Evolutionary conservation across 768 basidiomycete genomes (phyloP).

Genomic region (Leccinum broughii): DNA sequence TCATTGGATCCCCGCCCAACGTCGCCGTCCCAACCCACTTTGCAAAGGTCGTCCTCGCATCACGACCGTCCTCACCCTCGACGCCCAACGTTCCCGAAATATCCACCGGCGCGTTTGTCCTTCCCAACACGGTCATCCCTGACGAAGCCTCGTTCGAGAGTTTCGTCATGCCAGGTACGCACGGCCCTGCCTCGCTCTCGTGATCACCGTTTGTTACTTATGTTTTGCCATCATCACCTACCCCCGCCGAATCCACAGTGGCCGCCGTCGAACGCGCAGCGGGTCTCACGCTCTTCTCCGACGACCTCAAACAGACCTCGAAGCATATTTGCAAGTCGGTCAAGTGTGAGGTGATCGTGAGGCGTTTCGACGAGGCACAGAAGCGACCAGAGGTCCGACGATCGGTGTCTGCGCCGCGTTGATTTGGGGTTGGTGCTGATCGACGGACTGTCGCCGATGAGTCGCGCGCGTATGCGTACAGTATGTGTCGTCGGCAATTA

Average conservation of each 20-base stretch:
- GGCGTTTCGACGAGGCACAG: slow-evolving; percentile 88
- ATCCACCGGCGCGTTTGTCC: slow-evolving; percentile 89
- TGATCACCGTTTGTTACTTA: neutral
- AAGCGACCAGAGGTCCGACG: slow-evolving; percentile 59
- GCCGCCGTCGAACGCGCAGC: slow-evolving; percentile 91
- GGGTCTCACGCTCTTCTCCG: slow-evolving; percentile 85
- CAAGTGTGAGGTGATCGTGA: slow-evolving; percentile 84
- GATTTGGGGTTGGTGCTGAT: neutral
- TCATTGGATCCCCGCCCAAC: slow-evolving; percentile 90
- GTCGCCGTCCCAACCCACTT: slow-evolving; percentile 97
- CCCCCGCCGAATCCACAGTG: slow-evolving; percentile 42
- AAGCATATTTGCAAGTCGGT: slow-evolving; percentile 88
- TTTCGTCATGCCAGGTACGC: slow-evolving; percentile 78
- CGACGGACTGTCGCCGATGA: neutral
- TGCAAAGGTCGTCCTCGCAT: slow-evolving; percentile 88
- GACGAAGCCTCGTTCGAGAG: slow-evolving; percentile 78
- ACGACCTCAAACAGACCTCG: slow-evolving; percentile 67
- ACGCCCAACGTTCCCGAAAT: slow-evolving; percentile 73
- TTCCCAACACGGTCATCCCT: slow-evolving; percentile 91
- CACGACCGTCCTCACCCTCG: slow-evolving; percentile 71
- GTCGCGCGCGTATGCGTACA: neutral
- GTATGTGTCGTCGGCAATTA: neutral
- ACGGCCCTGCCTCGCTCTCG: neutral
- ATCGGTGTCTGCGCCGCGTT: slow-evolving; percentile 45
- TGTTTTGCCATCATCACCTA: neutral